Base-by-base conservation (phyloP, 2,329 filamentous ascomycete species). In the Penicillium hesseltinei region DNA sequence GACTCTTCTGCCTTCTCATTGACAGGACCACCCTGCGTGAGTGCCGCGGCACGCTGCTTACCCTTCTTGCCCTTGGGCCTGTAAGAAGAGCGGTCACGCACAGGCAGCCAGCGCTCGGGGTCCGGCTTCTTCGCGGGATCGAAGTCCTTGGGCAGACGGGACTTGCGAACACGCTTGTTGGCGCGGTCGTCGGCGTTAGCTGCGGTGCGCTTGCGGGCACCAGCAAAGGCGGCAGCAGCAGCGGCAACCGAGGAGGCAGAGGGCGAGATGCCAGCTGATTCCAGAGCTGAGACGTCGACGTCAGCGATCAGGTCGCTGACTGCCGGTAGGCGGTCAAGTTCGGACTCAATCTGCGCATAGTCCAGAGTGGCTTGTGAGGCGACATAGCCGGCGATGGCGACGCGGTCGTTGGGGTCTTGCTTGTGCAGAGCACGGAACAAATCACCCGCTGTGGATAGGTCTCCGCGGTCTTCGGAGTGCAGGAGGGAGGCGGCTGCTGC, bases 1-100 rank as follows among this genome's bases (percentile, higher is more conserved):
- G 69, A 63, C 86, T 78, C 57, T 80, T 88, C 80, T 82, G 86
- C 72, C 50, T 89, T 88, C 62, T 92, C 90, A 66, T 82, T 87
- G 23, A 91, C 89, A 13, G 88, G 78, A 48, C 92, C 93, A 59
- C 94, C 94, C 73, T 97, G 94, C 9, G 91, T 97, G 40, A 88
- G 79, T 64, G 91, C 89, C 60, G 82, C 81, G 5, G 86, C 87
- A 77, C 88, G 89, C 82, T 92, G 88, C 82, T 91, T 93, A 54
- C 91, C 90, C 82, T 96, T 96, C 80, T 89, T 92, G 6, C 92
- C 92, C 79, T 94, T 96, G 8, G 92, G 92, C 47, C 89, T 82
- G 76, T 96, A 99, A 40, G 86, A 90, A 66, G 90, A 94, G 56
- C 94, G 84, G 73, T 99, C 94, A 51, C 89, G 87, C 68, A 97